Base-by-base conservation (phyloP, 805 yeast genomes). In the Metschnikowia similis region DNA sequence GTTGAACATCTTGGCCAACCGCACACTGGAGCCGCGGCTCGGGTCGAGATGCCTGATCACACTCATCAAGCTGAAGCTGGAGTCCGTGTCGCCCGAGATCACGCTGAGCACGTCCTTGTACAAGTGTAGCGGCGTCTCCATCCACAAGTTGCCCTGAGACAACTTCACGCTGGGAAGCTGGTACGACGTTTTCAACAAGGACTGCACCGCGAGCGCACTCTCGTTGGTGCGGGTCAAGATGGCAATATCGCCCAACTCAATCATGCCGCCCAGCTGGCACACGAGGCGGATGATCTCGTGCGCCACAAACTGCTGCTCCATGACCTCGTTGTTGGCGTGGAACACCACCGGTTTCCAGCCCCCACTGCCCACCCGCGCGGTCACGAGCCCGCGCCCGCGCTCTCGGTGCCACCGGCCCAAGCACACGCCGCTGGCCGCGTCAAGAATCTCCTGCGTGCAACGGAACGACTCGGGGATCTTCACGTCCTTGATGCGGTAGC, bases 391-490 rank as follows among this genome's bases (percentile, higher is more conserved):
- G 6, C 36, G 27, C 11, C 28, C 40, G 13, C 34, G 26, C 9
- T 39, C 51, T 37, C 46, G 50, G 4, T 21, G 5, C 5, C 21
- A 5, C 21, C 21, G 21, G 21, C 21, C 21, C 21, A 53, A 38
- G 13, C 51, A 41, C 16, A 62, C 45, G 9, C 57, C 57, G 3
- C 70, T 63, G 0, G 86, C 75, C 1, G 76, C 69, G 2, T 69
- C 55, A 16, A 82, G 61, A 3, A 85, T 75, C 47, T 81, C 82
- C 0, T 85, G 84, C 0, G 87, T 74, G 26, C 82, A 76, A 55
- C 92, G 67, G 57, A 85, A 86, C 17, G 83, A 76, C 53, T 82
- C 83, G 16, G 62, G 56, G 46, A 85, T 56, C 14, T 65, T 57
- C 1, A 76, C 56, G n/a, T 71, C 67, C 26, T 53, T 60, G 2